phyloP scores from a whole-genome alignment of 768 basidiomycete species.

The Xerocomus brunneocitrinus region DNA sequence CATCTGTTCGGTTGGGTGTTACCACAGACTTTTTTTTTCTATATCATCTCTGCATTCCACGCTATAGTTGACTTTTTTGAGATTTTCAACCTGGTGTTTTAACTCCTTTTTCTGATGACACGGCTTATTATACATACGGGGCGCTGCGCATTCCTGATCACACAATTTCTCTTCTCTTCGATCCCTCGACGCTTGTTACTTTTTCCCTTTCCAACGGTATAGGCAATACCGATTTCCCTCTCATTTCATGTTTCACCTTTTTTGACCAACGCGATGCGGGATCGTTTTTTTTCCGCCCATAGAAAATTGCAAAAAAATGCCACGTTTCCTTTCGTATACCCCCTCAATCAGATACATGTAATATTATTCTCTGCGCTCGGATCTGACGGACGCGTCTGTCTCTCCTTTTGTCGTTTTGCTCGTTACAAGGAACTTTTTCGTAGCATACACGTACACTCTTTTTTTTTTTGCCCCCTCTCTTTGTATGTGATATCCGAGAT shows the following conservation, averaged over 20 bases:
- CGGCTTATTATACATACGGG: conserved; percentile 20
- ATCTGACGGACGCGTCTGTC: background rate
- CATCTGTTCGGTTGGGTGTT: conserved; percentile 14
- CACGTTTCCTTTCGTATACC: conserved; percentile 20
- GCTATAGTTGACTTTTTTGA: conserved; percentile 17
- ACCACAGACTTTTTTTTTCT: conserved; percentile 20
- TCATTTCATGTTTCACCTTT: background rate
- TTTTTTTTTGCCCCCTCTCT: background rate
- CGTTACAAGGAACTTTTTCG: background rate
- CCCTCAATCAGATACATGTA: conserved; percentile 29
- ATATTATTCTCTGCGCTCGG: conserved; percentile 30
- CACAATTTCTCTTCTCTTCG: background rate
- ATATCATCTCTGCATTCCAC: conserved; percentile 19
- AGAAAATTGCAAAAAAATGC: background rate
- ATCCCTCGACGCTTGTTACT: background rate
- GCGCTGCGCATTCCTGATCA: conserved; percentile 29
- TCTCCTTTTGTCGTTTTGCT: background rate
- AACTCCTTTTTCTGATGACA: conserved; percentile 14
- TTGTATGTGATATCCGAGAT: background rate
- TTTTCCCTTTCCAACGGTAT: background rate
- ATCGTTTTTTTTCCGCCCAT: conserved; percentile 1
- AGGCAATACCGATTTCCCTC: conserved; percentile 15
- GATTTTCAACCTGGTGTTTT: conserved; percentile 24
- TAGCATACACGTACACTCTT: background rate
- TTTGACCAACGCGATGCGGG: conserved; percentile 5